A percentile compares a stretch with the other conserved stretches of the same genome.
Evolutionary conservation across 345 rosid species (phyloP).

Genomic region (Dipteronia sinensis): DNA sequence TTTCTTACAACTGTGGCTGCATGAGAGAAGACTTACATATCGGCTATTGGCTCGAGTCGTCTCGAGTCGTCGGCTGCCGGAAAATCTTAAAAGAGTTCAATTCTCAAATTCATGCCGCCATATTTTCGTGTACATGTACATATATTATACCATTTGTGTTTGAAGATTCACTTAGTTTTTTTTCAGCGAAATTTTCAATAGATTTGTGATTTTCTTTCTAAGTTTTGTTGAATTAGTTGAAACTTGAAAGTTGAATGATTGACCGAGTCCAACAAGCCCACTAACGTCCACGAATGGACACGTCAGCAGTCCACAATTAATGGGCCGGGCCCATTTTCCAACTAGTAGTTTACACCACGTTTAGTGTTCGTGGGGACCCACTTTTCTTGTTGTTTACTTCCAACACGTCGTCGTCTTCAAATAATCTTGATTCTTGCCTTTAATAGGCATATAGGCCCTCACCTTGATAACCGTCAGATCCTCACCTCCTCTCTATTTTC

Average conservation of each 20-base stretch:
- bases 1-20: constrained; percentile 18
- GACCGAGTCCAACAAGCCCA: not conserved
- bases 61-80: constrained; percentile 10
- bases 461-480: constrained; percentile 29
- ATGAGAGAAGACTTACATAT: constrained; percentile 5
- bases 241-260: not conserved
- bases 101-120: constrained; percentile 20
- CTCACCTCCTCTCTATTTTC: not conserved
- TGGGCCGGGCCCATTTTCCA: constrained; percentile 1
- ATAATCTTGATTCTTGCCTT: not conserved
- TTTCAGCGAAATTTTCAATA: constrained; percentile 8
- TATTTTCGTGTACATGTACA: not conserved
- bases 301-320: not conserved
- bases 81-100: constrained; percentile 13
- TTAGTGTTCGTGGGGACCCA: not conserved
- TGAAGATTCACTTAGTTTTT: constrained; percentile 13
- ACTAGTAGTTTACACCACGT: not conserved
- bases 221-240: not conserved
- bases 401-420: not conserved
- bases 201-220: not conserved
- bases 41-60: too few relatives aligned
- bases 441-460: not conserved
- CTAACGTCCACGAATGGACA: too few relatives aligned
- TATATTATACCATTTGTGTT: constrained; percentile 22
- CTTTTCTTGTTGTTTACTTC: not conserved